These are phyloP conservation scores for Russula olivacea DNA, from an alignment of 768 basidiomycete species.

Conservation along the genomic window DNA sequence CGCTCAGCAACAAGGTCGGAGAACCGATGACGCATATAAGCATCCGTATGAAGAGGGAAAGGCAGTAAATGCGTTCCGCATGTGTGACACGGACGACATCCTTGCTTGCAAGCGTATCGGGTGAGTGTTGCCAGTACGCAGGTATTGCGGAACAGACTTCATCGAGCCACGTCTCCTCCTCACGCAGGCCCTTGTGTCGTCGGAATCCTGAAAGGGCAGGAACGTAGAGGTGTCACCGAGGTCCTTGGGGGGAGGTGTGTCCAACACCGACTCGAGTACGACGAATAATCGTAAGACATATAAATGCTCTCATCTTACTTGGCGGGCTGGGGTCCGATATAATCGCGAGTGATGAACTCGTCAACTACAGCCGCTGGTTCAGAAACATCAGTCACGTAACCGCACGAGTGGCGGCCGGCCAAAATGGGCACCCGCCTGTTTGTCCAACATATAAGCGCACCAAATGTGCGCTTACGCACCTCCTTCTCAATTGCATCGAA, in stretches of 20 bases:
- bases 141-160: slow-evolving; percentile 71
- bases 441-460: slow-evolving; percentile 96
- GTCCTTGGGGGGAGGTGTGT: slow-evolving; percentile 65
- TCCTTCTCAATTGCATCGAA: slow-evolving; percentile 90
- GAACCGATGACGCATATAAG: slow-evolving; percentile 87
- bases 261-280: slow-evolving; percentile 82
- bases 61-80: slow-evolving; percentile 78
- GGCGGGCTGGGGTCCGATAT: slow-evolving; percentile 62
- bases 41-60: slow-evolving; percentile 82
- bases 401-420: slow-evolving; percentile 85
- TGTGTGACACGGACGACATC: slow-evolving; percentile 90
- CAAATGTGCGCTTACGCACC: slow-evolving; percentile 89
- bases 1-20: slow-evolving; percentile 71
- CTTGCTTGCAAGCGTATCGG: slow-evolving; percentile 74
- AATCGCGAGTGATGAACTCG: slow-evolving; percentile 78
- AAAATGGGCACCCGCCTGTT: slow-evolving; percentile 84
- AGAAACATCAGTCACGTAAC: slow-evolving; percentile 83
- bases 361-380: slow-evolving; percentile 85
- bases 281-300: slow-evolving; percentile 75
- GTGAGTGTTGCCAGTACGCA: slow-evolving; percentile 70
- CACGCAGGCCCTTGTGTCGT: slow-evolving; percentile 59
- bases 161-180: slow-evolving; percentile 77
- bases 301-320: slow-evolving; percentile 76
- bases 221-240: slow-evolving; percentile 69
- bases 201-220: slow-evolving; percentile 60